phyloP scores from a whole-genome alignment of 2,329 filamentous ascomycete species.

The Colletotrichum graminicola region DNA sequence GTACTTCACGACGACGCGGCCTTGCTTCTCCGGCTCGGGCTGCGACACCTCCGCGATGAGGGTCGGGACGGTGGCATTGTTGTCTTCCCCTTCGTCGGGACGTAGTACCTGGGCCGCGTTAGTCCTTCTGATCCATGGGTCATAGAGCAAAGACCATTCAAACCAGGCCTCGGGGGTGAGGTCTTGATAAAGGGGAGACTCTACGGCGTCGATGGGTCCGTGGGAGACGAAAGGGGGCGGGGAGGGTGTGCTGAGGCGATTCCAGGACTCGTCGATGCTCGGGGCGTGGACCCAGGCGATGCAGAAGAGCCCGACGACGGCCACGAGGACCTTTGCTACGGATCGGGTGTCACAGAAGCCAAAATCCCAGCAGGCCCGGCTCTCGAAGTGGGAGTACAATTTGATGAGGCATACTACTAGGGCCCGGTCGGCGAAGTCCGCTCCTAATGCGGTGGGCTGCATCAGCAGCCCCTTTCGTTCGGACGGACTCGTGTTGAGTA shows the following conservation, averaged over 20 bases:
- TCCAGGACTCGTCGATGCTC: conserved; percentile 22
- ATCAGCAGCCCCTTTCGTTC: conserved; percentile 18
- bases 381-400: conserved; percentile 24
- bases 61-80: not conserved
- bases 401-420: conserved; percentile 30
- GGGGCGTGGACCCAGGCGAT: conserved; percentile 33
- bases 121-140: conserved; percentile 32
- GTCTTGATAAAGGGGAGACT: not conserved
- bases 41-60: conserved; percentile 18
- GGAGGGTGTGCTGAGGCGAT: conserved; percentile 1
- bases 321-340: conserved; percentile 1
- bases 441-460: conserved; percentile 7
- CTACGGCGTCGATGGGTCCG: not conserved
- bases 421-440: conserved; percentile 25
- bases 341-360: not conserved
- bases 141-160: conserved; percentile 35
- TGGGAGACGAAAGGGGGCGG: not conserved
- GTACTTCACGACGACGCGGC: conserved; percentile 30
- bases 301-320: conserved; percentile 35
- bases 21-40: conserved; percentile 30
- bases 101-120: conserved; percentile 19
- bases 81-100: not conserved
- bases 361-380: conserved; percentile 20
- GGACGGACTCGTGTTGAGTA: not conserved
- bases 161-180: conserved; percentile 35